These are phyloP conservation scores for Alternaria longipes DNA, from an alignment of 2,329 filamentous ascomycete genomes.

Conservation along the genomic window DNA sequence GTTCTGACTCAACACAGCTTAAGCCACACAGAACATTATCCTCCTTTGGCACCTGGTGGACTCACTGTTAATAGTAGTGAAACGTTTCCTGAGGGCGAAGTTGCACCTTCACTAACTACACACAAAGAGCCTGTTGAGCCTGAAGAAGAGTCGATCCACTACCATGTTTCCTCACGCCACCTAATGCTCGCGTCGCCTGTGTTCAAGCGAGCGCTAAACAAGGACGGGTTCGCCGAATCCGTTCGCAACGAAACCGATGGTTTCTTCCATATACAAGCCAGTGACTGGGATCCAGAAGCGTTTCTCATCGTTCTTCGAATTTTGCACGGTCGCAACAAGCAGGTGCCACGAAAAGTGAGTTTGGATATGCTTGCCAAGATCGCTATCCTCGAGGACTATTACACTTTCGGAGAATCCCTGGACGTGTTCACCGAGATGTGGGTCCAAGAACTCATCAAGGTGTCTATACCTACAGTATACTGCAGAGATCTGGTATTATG, in stretches of 20 bases:
- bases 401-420: not conserved
- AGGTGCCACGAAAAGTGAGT: not conserved
- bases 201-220: not conserved
- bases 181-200: not conserved
- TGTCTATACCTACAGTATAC: not conserved
- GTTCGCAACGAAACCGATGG: not conserved
- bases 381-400: constrained; percentile 1
- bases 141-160: not conserved
- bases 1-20: not conserved
- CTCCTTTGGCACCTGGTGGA: not conserved
- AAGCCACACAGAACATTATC: not conserved
- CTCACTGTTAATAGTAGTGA: not conserved
- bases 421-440: not conserved
- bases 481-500: constrained; percentile 3
- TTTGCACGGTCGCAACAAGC: constrained; percentile 3
- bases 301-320: not conserved
- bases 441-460: not conserved
- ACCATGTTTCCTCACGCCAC: constrained; percentile 11
- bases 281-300: constrained; percentile 5
- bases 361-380: constrained; percentile 7
- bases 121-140: not conserved
- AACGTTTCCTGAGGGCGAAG: not conserved
- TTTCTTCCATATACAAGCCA: not conserved
- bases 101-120: no score
- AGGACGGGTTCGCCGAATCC: not conserved